Evolutionary conservation across 1,139 yeast species (phyloP).

Genomic region (Yamadazyma dendronema): DNA sequence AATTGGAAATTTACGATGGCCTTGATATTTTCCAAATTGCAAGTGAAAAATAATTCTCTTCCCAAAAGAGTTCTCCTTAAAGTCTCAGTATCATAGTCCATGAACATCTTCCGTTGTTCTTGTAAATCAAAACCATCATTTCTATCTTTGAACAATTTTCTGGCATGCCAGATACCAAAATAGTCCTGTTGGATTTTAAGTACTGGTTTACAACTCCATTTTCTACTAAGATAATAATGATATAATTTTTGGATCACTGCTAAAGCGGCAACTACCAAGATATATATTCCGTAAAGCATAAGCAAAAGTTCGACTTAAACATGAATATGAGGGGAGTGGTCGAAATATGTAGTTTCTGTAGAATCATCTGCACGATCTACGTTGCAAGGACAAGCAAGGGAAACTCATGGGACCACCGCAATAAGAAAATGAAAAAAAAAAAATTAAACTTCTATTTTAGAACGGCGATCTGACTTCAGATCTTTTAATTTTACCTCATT

Average conservation of each 20-base stretch:
- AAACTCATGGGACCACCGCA: too few relatives aligned
- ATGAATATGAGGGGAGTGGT: neutral
- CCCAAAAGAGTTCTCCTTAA: constrained; percentile 13
- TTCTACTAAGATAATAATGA: constrained; percentile 5
- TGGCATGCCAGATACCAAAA: constrained; percentile 13
- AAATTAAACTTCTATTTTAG: too few relatives aligned
- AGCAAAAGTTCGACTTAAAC: neutral
- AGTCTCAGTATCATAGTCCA: constrained; percentile 12
- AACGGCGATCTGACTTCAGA: neutral
- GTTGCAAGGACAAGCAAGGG: neutral
- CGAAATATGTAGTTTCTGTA: neutral
- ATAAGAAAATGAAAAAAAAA: too few relatives aligned
- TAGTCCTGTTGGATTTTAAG: constrained; percentile 12
- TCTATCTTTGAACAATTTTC: constrained; percentile 12
- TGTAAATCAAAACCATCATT: constrained; percentile 14
- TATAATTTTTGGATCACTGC: constrained; percentile 6
- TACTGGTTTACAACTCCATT: constrained; percentile 12
- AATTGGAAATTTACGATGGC: constrained; percentile 44
- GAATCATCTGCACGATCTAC: neutral
- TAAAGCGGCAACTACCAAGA: neutral
- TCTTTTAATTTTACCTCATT: neutral
- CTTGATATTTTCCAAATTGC: constrained; percentile 34
- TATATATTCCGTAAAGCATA: constrained; percentile 1
- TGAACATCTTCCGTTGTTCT: constrained; percentile 11
- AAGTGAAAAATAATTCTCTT: constrained; percentile 19